Evolutionary conservation across 1,284 basidiomycete species (phyloP).

Genomic region (Cystobasidium slooffiae): DNA sequence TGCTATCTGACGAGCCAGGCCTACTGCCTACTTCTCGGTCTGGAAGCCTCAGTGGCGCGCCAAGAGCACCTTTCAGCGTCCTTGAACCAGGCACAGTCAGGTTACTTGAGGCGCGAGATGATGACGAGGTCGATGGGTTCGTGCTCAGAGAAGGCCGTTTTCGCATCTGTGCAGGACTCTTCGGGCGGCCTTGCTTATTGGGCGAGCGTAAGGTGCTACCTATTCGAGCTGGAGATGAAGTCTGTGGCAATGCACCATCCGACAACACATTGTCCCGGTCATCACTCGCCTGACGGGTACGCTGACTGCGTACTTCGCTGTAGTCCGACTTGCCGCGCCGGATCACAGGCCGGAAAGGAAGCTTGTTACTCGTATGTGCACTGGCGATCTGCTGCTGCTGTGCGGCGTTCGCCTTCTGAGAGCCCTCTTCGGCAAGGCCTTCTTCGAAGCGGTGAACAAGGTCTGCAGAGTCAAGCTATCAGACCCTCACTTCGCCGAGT

Average conservation of each 20-base stretch:
- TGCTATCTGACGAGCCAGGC: too few species aligned
- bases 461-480: conserved; percentile 15
- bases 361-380: conserved; percentile 53
- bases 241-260: conserved; percentile 26
- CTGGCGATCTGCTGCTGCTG: conserved; percentile 37
- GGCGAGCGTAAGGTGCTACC: background rate
- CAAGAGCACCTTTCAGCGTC: background rate
- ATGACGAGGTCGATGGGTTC: background rate
- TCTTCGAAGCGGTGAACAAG: conserved; percentile 39
- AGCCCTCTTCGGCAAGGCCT: conserved; percentile 55
- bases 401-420: background rate
- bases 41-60: background rate
- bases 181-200: conserved; percentile 1
- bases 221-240: background rate
- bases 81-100: conserved; percentile 27
- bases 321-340: conserved; percentile 49
- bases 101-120: conserved; percentile 15
- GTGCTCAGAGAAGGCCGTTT: conserved; percentile 10
- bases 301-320: conserved; percentile 23
- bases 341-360: conserved; percentile 51
- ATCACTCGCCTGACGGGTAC: conserved; percentile 16
- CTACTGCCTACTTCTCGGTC: background rate
- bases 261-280: conserved; percentile 29
- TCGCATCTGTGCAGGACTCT: conserved; percentile 14
- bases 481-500: background rate